Evolutionary conservation across 2,329 filamentous ascomycete species (phyloP), one percentile per base, ranked within the genome.

Genomic region (Aspergillus sp.): DNA sequence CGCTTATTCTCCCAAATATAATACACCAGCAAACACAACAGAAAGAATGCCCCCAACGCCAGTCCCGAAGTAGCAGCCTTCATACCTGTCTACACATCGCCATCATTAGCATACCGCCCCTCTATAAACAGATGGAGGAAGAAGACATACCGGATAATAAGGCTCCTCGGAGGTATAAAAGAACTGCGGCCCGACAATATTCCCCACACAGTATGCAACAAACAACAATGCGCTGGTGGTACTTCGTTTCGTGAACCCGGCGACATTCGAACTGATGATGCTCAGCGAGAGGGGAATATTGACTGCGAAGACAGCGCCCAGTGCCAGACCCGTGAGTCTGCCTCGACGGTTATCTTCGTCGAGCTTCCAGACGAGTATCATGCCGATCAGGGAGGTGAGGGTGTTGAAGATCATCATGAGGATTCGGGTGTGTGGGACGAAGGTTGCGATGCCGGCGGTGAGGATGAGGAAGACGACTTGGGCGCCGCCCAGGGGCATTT

Each of bases 191-290:
- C 72, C 73, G 4, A 73, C 65, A 32, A 76, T 75, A 41, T 75
- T 75, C 4, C 72, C 72, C 45, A 74, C 57, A 39, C 74, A 74
- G 56, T 74, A 74, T 4, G 70, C 83, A 0, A 80, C 79, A 58
- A 85, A 85, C 17, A 85, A 65, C 23, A 82, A 71, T 0, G 82
- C 82, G 2, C 76, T 73, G 4, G 73, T 70, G 0, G 69, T 69
- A 47, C 71, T 73, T 28, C 71, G 70, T 55, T 77, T 77, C 1
- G 74, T 76, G 53, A 76, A 74, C 0, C 74, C 74, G 4, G 74
- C 72, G 3, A 75, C 70, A 28, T 77, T 77, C 3, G 72, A 74
- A 43, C 65, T 74, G 50, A 75, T 72, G 7, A 75, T 56, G 63
- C 71, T 74, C 51, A 76, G 55, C 0, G 73, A 71, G 1, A 77